Base-by-base conservation (phyloP, 1,139 yeast species). In the Debaryomycetaceae sp. region DNA sequence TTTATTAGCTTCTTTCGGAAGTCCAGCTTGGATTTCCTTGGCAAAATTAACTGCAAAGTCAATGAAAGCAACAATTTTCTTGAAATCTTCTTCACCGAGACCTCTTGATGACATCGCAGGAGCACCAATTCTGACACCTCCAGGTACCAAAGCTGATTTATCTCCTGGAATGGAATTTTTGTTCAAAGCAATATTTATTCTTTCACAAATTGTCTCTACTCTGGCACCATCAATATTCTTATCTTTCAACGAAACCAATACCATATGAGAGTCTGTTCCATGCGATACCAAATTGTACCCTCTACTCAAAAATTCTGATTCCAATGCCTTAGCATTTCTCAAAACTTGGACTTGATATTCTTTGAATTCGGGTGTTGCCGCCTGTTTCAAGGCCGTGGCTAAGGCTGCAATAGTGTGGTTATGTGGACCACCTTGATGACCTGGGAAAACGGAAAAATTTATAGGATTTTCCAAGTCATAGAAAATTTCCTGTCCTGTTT, bases 401-500 rank as follows among this genome's bases (percentile, higher is more conserved):
- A 93, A 78, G 40, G 98, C 99, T 52, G 97, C 85, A 65, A 93
- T 93, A 58, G 98, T 93, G 76, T 93, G 98, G 77, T 93, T 93
- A 72, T 93, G 98, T 56, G 99, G 99, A 66, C 99, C 99, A 78
- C 99, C 99, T 77, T 93, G 99, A 72, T 93, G 98, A 59, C 97
- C 98, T 58, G 99, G 99, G 91, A 93, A 93, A 52, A 93, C 98
- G 7, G 97, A 90, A 70, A 93, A 93, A 81, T 93, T 93, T 72
- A 93, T 91, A 70, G 88, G 88, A 68, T 85, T 84, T 75, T 93
- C 99, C 68, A 93, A 81, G 66, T 93, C 97, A 70, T 90, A 93
- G 54, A 80, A 69, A 51, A 87, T 75, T 72, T 90, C 95, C 68
- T 86, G 87, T 57, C 98, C 98, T 63, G 91, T 88, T 78, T 91